phyloP scores from a whole-genome alignment of 2,329 filamentous ascomycete genomes.

The Neobulgaria alba region DNA sequence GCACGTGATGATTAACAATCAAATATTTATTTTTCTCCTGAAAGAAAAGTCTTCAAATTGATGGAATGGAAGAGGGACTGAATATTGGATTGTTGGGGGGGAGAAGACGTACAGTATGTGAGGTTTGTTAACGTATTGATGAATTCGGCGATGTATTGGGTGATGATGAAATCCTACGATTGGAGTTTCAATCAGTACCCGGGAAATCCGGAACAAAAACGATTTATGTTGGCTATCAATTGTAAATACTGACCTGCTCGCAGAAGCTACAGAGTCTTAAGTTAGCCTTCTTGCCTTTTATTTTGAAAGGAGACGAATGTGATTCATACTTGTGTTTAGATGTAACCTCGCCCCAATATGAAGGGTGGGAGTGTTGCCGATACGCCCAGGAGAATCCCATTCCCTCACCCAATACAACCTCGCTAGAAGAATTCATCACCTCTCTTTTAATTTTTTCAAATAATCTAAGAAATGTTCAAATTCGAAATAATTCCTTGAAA shows the following conservation, averaged over 20 bases:
- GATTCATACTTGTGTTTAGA: background rate
- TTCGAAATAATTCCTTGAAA: background rate
- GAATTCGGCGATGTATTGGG: background rate
- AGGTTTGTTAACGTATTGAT: background rate
- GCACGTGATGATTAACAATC: no score
- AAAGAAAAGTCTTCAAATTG: no score
- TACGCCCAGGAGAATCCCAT: background rate
- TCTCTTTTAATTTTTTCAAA: background rate
- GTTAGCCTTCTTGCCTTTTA: background rate
- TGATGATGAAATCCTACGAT: background rate
- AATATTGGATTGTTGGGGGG: no score
- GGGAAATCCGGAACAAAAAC: background rate
- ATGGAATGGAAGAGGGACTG: no score
- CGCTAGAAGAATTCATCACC: background rate
- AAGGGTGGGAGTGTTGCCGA: background rate
- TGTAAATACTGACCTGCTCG: background rate
- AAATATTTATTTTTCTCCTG: no score
- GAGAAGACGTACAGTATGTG: background rate
- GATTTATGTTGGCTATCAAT: background rate
- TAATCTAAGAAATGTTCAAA: background rate
- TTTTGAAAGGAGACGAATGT: background rate
- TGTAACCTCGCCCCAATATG: background rate
- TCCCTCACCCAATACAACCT: background rate
- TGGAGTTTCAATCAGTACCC: background rate
- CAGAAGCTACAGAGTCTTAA: background rate